Evolutionary conservation across 176 grass and related monocot species (phyloP).

Genomic region (Aegilops bicornis): DNA sequence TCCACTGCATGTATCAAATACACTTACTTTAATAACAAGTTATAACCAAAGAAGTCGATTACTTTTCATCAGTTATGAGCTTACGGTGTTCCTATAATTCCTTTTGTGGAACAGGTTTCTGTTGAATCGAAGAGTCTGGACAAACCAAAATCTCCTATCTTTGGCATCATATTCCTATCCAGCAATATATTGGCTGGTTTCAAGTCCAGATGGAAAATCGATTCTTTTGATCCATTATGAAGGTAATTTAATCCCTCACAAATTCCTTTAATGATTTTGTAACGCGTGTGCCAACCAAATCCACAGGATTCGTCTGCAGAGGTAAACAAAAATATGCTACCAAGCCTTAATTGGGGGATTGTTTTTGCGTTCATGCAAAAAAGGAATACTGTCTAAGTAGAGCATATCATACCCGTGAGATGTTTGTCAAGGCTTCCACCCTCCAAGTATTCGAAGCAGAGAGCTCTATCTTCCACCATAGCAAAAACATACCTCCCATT

Average conservation of each 20-base stretch:
- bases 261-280: neutral
- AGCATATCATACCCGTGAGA: neutral
- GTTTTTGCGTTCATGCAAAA: neutral
- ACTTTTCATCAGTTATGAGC: neutral
- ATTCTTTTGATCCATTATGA: neutral
- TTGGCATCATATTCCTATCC: neutral
- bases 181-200: neutral
- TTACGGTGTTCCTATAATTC: neutral
- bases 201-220: neutral
- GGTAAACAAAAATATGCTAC: neutral
- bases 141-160: neutral
- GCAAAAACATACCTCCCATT: neutral
- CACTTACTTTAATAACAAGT: neutral
- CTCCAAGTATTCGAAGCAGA: neutral
- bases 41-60: neutral
- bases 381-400: neutral
- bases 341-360: neutral
- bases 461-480: neutral
- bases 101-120: neutral
- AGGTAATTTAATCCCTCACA: neutral
- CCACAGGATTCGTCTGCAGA: neutral
- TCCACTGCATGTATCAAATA: neutral
- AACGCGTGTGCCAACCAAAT: neutral
- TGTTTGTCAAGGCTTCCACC: neutral
- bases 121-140: neutral